Conservation (phyloP, 2,329 filamentous ascomycete species). For the Daldinia sp. region DNA sequence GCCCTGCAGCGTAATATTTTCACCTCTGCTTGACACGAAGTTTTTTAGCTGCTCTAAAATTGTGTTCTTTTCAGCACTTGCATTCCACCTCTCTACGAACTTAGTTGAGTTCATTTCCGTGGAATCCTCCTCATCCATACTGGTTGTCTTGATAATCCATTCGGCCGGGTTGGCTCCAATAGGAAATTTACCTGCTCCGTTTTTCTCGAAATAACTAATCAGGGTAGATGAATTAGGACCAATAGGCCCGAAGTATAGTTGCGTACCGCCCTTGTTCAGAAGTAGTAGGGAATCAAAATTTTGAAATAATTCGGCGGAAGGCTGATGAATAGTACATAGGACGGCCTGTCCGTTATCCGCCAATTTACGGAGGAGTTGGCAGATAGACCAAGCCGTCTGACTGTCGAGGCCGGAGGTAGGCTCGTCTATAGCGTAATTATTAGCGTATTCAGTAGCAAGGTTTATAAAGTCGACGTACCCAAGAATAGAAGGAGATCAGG, state of each 20-base stretch:
- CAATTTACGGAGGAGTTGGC: conserved; percentile 83
- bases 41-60: not conserved
- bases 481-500: conserved; percentile 81
- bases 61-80: not conserved
- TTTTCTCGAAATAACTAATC: conserved; percentile 75
- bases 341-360: conserved; percentile 86
- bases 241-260: conserved; percentile 80
- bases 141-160: conserved; percentile 70
- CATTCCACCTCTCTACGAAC: too few relatives aligned
- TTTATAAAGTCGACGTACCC: conserved; percentile 10
- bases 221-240: conserved; percentile 71
- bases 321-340: conserved; percentile 92
- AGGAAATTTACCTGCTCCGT: conserved; percentile 69
- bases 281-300: conserved; percentile 82
- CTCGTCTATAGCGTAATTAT: too few relatives aligned
- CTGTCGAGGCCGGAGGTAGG: conserved; percentile 79
- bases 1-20: too few relatives aligned
- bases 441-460: too few relatives aligned
- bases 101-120: too few relatives aligned
- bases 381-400: conserved; percentile 82
- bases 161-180: conserved; percentile 78
- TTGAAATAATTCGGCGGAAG: conserved; percentile 90
- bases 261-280: conserved; percentile 73
- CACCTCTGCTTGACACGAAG: too few relatives aligned
- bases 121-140: not conserved